Evolutionary conservation across 148 eudicot species (phyloP).

Genomic region (Silene uniflora): DNA sequence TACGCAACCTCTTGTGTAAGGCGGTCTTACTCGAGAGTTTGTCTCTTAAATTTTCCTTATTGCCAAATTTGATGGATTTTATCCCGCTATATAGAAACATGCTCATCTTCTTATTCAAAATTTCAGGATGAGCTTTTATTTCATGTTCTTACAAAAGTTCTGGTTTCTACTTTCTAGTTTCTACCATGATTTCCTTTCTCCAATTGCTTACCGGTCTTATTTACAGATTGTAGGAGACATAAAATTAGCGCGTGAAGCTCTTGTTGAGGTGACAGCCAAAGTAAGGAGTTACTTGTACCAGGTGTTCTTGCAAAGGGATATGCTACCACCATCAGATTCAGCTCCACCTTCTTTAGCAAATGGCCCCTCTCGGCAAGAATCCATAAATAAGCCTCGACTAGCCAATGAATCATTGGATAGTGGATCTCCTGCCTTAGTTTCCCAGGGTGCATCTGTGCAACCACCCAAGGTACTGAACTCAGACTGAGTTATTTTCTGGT

Average conservation of each 20-base stretch:
- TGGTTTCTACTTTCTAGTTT: not conserved
- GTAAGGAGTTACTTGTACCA: slow-evolving; percentile 61
- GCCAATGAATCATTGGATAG: slow-evolving; percentile 36
- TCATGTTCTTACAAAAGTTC: not conserved
- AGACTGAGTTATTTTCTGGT: slow-evolving; percentile 6
- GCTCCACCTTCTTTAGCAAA: slow-evolving; percentile 41
- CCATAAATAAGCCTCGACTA: slow-evolving; percentile 34
- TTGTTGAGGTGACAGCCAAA: slow-evolving; percentile 82
- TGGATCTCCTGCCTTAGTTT: slow-evolving; percentile 40
- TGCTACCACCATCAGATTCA: slow-evolving; percentile 35
- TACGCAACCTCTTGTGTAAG: too few species aligned
- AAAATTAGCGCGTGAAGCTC: slow-evolving; percentile 90
- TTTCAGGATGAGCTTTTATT: not conserved
- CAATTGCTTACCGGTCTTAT: slow-evolving; percentile 17
- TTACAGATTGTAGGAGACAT: slow-evolving; percentile 92
- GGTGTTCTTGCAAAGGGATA: slow-evolving; percentile 58
- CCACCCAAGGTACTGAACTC: slow-evolving; percentile 48
- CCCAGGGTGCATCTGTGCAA: slow-evolving; percentile 35
- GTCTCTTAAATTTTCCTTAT: not conserved
- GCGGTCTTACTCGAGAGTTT: not conserved
- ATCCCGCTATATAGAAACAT: not conserved
- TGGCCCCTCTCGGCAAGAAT: slow-evolving; percentile 40
- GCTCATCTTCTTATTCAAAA: not conserved
- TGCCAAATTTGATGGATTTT: not conserved
- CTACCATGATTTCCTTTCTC: slow-evolving; percentile 10